Evolutionary conservation across 805 yeast species (phyloP), one percentile per base, ranked within the genome.

Genomic region (Blastobotrys peoriensis): DNA sequence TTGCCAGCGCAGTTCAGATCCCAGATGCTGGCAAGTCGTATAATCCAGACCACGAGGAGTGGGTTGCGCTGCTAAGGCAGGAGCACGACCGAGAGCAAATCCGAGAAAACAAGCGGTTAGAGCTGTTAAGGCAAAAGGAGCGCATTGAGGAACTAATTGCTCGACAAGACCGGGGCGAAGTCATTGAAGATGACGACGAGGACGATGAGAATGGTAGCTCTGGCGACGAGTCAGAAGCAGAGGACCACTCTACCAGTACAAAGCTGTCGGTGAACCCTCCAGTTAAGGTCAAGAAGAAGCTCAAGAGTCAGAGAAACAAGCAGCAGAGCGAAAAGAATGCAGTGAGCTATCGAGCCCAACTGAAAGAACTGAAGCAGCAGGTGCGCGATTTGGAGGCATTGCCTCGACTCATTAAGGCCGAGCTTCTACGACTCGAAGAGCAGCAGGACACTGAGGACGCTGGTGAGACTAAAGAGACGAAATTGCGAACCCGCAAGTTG

Each of bases 1-100:
- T 38, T 4, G 48, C 50, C 8, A 43, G 43, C 22, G 62, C 70
- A 0, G 66, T 69, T 2, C 62, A 54, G 1, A 45, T 79, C 3
- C 88, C 95, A 9, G 81, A 82, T 55, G 93, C 82, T 1, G 98
- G 98, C 44, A 85, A 83, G 62, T 89, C 98, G 2, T 93, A 87
- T 60, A 93, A 93, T 60, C 98, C 98, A 20, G 74, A 91, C 9
- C 69, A 81, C 51, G 83, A 81, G 45, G 78, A 84, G 21, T 93
- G 98, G 98, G 78, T 79, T 55, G 65, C 63, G 16, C 71, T 89
- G 54, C 76, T 93, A 42, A 68, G 76, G 43, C 68, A 71, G 43
- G 97, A 88, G 64, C 81, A 73, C 54, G 71, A 61, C 42, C 69
- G 71, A 44, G 95, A 87, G 57, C 76, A 78, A 57, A 71, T 75